phyloP scores from a whole-genome alignment of 1,284 basidiomycete genomes.

The Kwoniella shivajii region DNA sequence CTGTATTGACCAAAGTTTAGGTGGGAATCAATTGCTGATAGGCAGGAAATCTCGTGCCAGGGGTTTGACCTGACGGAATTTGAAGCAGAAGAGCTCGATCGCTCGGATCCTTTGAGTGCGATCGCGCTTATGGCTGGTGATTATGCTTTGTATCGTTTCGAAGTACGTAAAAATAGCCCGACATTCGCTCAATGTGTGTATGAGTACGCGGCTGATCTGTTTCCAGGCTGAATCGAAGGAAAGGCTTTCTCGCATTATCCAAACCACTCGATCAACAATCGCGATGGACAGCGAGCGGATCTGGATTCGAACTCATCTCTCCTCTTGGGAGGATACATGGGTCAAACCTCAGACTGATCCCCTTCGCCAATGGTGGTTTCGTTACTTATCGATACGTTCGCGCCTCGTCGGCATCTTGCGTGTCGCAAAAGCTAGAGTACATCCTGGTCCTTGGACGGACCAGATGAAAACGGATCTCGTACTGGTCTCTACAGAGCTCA shows the following conservation, averaged over 20 bases:
- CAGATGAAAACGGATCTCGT: constrained; percentile 8
- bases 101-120: neutral
- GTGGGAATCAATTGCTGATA: constrained; percentile 17
- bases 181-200: neutral
- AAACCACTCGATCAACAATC: neutral
- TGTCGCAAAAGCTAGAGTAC: constrained; percentile 5
- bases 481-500: constrained; percentile 1
- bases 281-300: constrained; percentile 11
- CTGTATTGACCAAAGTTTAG: neutral
- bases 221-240: constrained; percentile 12
- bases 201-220: neutral
- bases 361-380: constrained; percentile 12
- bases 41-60: constrained; percentile 7
- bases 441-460: constrained; percentile 7
- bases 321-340: constrained; percentile 11
- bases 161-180: neutral
- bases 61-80: constrained; percentile 10
- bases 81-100: constrained; percentile 6
- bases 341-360: constrained; percentile 9
- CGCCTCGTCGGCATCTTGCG: constrained; percentile 12
- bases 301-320: constrained; percentile 9
- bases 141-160: constrained; percentile 16
- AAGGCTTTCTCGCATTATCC: constrained; percentile 1
- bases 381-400: constrained; percentile 8
- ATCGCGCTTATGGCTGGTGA: constrained; percentile 10